These are phyloP conservation scores for Echria macrotheca DNA, from an alignment of 495 filamentous ascomycete genomes.

Conservation along the genomic window DNA sequence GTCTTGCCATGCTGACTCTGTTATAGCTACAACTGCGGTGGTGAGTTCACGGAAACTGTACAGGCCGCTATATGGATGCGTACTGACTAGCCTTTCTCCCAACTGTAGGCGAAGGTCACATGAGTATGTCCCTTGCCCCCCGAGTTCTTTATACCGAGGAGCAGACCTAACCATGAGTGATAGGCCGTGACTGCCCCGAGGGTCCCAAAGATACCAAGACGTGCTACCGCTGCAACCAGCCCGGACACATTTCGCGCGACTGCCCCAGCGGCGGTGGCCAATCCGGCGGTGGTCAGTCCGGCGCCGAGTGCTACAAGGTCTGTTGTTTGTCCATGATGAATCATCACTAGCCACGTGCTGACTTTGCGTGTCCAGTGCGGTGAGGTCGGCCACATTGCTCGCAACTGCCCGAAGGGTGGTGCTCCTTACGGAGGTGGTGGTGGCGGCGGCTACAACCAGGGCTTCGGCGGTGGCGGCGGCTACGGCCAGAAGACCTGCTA, in stretches of 20 bases:
- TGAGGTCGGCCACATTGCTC: constrained; percentile 93
- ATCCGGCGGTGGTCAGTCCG: constrained; percentile 38
- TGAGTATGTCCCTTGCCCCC: constrained; percentile 56
- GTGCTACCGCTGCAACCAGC: constrained; percentile 87
- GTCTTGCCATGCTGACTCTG: too few relatives aligned
- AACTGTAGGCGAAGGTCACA: constrained; percentile 68
- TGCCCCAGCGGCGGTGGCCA: constrained; percentile 55
- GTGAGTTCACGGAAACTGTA: constrained; percentile 52
- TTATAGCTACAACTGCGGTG: constrained; percentile 46
- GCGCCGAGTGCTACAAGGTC: constrained; percentile 87
- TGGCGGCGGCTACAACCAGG: constrained; percentile 42
- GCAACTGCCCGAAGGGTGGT: constrained; percentile 75
- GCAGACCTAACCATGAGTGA: constrained; percentile 6
- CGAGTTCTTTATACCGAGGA: not conserved
- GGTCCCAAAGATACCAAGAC: constrained; percentile 83
- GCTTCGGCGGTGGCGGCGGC: constrained; percentile 45
- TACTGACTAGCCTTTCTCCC: constrained; percentile 20
- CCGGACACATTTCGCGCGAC: constrained; percentile 91
- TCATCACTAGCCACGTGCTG: not conserved
- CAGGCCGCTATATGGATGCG: too few relatives aligned
- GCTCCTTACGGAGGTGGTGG: constrained; percentile 37
- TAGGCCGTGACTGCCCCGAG: constrained; percentile 86
- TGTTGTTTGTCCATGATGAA: too few relatives aligned
- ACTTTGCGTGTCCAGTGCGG: constrained; percentile 57
- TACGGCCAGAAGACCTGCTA: constrained; percentile 61